Evolutionary conservation across 768 basidiomycete species (phyloP), one percentile per base, ranked within the genome.

Genomic region (Leucocoprinus leucothites): DNA sequence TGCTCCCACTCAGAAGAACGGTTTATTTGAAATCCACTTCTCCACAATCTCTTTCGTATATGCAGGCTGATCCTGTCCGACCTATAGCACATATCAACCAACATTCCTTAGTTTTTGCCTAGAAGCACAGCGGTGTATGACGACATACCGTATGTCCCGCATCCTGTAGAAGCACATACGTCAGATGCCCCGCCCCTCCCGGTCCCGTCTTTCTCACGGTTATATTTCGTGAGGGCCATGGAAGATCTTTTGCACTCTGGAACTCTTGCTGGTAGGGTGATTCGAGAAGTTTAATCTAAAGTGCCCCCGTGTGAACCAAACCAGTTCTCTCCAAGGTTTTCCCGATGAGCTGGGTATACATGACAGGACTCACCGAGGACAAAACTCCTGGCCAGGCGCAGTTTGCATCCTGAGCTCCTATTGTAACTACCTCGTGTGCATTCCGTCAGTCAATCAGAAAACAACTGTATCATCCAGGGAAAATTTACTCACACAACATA

Each of bases 121-220:
- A 6, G 25, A 9, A 31, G 5, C 31, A 5, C 31, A 31, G 6
- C 5, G 31, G n/a, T 34, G 36, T 11, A 41, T 43, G 11, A 34
- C 9, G 1, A 60, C 67, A 48, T 53, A 73, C 70, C 34, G 70
- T 65, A 63, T 72, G 72, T 0, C 71, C 71, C 3, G 63, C 70
- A 13, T 65, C 61, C 9, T 56, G 57, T n/a, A 71, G 31, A n/a
- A 71, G 58, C 9, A 70, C 59, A 53, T 60, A 69, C 4, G 71
- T 69, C 59, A 71, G 61, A 25, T 67, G 64, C 1, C 71, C 71
- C 5, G 71, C 68, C n/a, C 69, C 69, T n/a, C 62, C 58, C 1
- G 64, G 67, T 13, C 69, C 61, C 3, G 56, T 60, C 9, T 66
- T 69, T 5, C 69, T 63, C 24, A 65, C 67, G 5, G 62, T 65